Percentiles rank a stretch among this genome's conserved stretches.
Conservation (phyloP, 2,329 filamentous ascomycete species). For the Colletotrichum sublineola region DNA sequence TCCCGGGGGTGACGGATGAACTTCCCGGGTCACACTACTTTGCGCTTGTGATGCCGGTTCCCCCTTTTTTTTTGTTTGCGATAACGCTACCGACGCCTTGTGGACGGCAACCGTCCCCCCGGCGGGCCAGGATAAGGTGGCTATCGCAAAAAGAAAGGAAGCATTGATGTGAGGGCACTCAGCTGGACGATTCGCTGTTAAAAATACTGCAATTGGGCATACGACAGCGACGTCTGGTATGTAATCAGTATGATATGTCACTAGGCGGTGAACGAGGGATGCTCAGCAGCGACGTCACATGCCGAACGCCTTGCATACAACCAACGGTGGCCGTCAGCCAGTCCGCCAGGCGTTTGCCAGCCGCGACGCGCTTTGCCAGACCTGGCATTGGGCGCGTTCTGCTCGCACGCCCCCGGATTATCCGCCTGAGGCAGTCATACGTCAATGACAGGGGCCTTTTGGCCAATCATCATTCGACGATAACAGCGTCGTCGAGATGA, state of each 20-base stretch:
- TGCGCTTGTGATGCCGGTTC: background rate
- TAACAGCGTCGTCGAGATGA: conserved; percentile 7
- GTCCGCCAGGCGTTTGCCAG: conserved; percentile 7
- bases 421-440: conserved; percentile 29
- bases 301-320: conserved; percentile 27
- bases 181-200: conserved; percentile 4
- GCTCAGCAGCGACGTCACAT: conserved; percentile 37
- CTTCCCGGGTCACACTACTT: background rate
- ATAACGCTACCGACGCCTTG: conserved; percentile 6
- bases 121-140: conserved; percentile 18
- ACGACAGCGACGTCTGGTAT: background rate
- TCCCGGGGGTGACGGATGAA: conserved; percentile 5
- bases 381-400: conserved; percentile 12
- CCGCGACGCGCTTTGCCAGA: background rate
- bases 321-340: conserved; percentile 5
- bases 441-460: background rate
- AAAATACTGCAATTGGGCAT: background rate
- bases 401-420: background rate
- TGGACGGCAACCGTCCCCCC: conserved; percentile 5
- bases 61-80: background rate
- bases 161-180: background rate
- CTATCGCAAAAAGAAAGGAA: conserved; percentile 2
- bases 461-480: conserved; percentile 24
- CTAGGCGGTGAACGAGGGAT: conserved; percentile 41
- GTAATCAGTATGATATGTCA: conserved; percentile 28